Base-by-base conservation (phyloP, 768 basidiomycete species). In the Zangia roseola region DNA sequence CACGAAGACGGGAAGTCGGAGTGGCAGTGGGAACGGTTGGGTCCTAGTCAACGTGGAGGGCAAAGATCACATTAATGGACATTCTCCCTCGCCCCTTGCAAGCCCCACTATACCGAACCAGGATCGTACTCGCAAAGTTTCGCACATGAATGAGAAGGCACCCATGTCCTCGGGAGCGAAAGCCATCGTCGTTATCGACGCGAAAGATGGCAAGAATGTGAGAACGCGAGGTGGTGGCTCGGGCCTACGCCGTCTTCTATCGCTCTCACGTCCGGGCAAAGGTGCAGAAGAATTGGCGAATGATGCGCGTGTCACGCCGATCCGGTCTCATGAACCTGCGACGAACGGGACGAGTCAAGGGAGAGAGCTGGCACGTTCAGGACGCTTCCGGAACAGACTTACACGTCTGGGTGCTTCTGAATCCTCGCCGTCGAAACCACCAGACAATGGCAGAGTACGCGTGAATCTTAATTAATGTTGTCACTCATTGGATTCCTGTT, bases 31-130 rank as follows among this genome's bases (percentile, higher is more conserved):
- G 14, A 70, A 80, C 57, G 83, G 83, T 21, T 85, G 83, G 83
- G 83, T 85, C 2, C 68, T 85, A 21, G 79, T 85, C 31, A 84
- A 82, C 43, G 77, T 84, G 14, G 82, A 82, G 50, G 72, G 74
- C 25, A 67, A 69, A 53, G 67, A 65, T 42, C 71, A 66, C 37
- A 49, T 43, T 37, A 57, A 55, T 31, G 59, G 55, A 34, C 62
- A 67, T 28, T 49, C 50, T 8, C 39, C 60, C 14, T 58, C 57
- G 38, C 62, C 59, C 41, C 54, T 58, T 40, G 47, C 47, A 14
- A 59, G 65, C 17, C 60, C 65, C 19, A 63, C 64, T 24, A 60
- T 67, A 41, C 63, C 62, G 19, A 61, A 47, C 42, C 66, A 59
- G 26, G 65, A 71, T 21, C 67, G 64, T 26, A 26, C 53, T 43